Percentiles rank a stretch among this genome's conserved stretches.
phyloP scores from a whole-genome alignment of 106 monocot genomes.

The Hemerocallis citrina region DNA sequence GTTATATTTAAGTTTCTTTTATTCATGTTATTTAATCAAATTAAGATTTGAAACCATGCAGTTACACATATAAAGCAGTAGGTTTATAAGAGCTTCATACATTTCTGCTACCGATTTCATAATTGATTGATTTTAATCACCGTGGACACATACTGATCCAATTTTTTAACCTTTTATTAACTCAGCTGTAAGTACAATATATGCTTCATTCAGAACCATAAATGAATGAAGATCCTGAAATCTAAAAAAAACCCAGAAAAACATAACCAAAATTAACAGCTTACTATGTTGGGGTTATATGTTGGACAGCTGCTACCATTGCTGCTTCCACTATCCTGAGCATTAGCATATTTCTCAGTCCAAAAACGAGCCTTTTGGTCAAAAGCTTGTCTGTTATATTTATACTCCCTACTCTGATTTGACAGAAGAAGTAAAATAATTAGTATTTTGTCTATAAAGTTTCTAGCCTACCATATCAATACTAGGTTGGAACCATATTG shows the following conservation, averaged over 20 bases:
- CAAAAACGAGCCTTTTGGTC: constrained; percentile 70
- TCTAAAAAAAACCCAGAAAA: not conserved
- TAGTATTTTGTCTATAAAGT: not conserved
- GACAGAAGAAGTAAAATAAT: not conserved
- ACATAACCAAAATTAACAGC: not conserved
- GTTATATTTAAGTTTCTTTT: too few species aligned
- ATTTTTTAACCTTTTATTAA: not conserved
- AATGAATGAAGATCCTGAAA: not conserved
- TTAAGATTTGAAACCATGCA: too few species aligned
- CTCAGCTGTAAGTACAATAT: not conserved
- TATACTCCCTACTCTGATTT: constrained; percentile 89
- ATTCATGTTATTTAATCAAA: too few species aligned
- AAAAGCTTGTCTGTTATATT: constrained; percentile 76
- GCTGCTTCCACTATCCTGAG: constrained; percentile 14
- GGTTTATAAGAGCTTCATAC: too few species aligned
- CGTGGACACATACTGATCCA: too few species aligned
- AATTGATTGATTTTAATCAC: too few species aligned
- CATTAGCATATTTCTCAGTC: constrained; percentile 74
- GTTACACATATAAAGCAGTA: too few species aligned
- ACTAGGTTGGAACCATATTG: not conserved
- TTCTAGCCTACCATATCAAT: not conserved
- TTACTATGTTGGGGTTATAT: constrained; percentile 9
- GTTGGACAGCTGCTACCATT: constrained; percentile 1
- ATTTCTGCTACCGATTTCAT: too few species aligned
- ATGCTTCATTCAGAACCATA: not conserved